Conservation (phyloP, 352 stramenopile genomes). For the Phytophthora hibernalis region DNA sequence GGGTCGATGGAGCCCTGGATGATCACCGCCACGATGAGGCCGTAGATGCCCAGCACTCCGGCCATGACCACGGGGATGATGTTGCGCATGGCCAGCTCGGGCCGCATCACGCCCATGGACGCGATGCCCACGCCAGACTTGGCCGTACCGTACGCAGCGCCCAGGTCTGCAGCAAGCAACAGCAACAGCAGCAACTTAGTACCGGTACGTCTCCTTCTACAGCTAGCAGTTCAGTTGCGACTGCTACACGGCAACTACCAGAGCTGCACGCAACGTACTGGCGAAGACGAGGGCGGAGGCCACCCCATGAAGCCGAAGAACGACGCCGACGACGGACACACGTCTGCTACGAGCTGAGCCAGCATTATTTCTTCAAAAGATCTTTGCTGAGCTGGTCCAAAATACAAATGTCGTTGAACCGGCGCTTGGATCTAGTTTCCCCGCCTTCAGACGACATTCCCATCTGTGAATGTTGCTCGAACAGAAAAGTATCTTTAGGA, state of each 20-base stretch:
- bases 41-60: slow-evolving; percentile 97
- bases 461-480: slow-evolving; percentile 1
- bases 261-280: slow-evolving; percentile 30
- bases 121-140: slow-evolving; percentile 98
- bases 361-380: slow-evolving; percentile 22
- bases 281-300: slow-evolving; percentile 91
- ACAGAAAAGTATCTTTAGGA: slow-evolving; percentile 22
- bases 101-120: slow-evolving; percentile 96
- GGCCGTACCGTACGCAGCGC: slow-evolving; percentile 96
- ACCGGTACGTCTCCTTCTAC: neutral
- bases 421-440: slow-evolving; percentile 11
- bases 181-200: slow-evolving; percentile 1
- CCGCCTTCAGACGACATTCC: slow-evolving; percentile 12
- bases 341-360: slow-evolving; percentile 88
- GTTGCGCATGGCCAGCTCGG: slow-evolving; percentile 97
- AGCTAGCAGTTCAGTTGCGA: neutral
- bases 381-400: neutral
- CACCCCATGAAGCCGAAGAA: slow-evolving; percentile 99
- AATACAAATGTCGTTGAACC: slow-evolving; percentile 29
- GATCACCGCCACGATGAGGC: slow-evolving; percentile 95
- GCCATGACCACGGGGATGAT: slow-evolving; percentile 99
- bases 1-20: slow-evolving; percentile 93
- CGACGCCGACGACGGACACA: slow-evolving; percentile 97
- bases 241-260: neutral
- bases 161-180: slow-evolving; percentile 83